These are phyloP conservation scores for Suillus alpinus DNA, from an alignment of 768 basidiomycete species.

Conservation along the genomic window DNA sequence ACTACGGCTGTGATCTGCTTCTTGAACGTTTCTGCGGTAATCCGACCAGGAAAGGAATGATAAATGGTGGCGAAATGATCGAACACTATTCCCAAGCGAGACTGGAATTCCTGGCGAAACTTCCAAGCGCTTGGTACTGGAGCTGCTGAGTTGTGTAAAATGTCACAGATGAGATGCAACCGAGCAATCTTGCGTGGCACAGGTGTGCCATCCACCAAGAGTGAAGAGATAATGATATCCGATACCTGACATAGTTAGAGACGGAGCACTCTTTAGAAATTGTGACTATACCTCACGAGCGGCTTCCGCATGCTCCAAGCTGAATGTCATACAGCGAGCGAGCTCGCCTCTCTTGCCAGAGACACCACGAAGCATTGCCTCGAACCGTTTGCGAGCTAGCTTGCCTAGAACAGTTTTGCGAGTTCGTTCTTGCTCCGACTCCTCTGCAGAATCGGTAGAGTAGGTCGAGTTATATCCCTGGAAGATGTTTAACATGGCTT, in stretches of 20 bases:
- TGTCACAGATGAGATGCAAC: conserved; percentile 94
- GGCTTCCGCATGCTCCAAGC: conserved; percentile 93
- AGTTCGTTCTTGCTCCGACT: conserved; percentile 82
- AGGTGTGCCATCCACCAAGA: conserved; percentile 87
- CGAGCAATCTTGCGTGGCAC: conserved; percentile 98
- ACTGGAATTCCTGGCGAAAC: conserved; percentile 92
- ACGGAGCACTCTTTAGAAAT: conserved; percentile 1
- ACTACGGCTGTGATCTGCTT: conserved; percentile 86
- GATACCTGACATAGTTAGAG: conserved; percentile 55
- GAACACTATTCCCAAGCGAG: conserved; percentile 88
- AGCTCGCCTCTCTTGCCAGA: conserved; percentile 87
- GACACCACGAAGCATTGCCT: conserved; percentile 85
- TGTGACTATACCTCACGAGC: conserved; percentile 71
- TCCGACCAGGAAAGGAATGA: conserved; percentile 92
- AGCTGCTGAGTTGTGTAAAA: conserved; percentile 94
- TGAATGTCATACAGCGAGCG: conserved; percentile 96
- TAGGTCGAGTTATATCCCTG: conserved; percentile 87
- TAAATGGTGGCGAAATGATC: conserved; percentile 94
- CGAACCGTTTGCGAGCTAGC: conserved; percentile 80
- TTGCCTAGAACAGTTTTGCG: conserved; percentile 77
- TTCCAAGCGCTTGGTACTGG: conserved; percentile 96
- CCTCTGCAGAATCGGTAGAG: conserved; percentile 92
- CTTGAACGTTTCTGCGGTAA: conserved; percentile 96
- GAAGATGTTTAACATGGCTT: background rate
- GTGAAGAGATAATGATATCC: conserved; percentile 85